phyloP scores from a whole-genome alignment of 1,139 yeast species.

The Hansenula anomala region DNA sequence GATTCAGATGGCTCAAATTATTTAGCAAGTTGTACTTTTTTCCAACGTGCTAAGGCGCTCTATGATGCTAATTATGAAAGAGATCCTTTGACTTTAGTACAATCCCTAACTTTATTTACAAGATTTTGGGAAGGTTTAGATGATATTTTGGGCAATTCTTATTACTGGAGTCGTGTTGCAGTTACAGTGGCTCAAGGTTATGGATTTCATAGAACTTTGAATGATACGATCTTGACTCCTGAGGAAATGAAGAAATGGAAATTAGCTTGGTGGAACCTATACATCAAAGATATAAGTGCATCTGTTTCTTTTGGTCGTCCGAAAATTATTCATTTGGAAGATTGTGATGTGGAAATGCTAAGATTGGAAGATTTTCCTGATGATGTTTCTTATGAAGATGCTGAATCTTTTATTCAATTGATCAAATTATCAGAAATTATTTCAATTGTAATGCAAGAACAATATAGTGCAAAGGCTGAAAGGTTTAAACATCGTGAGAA shows the following conservation, averaged over 20 bases:
- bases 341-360: constrained; percentile 76
- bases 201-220: constrained; percentile 59
- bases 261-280: constrained; percentile 78
- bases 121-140: constrained; percentile 80
- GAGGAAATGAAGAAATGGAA: constrained; percentile 60
- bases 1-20: constrained; percentile 55
- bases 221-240: constrained; percentile 24
- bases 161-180: constrained; percentile 76
- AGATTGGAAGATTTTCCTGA: constrained; percentile 60
- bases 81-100: constrained; percentile 63
- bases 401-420: constrained; percentile 49
- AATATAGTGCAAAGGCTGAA: constrained; percentile 68
- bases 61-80: constrained; percentile 71
- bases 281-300: constrained; percentile 64
- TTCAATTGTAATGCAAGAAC: constrained; percentile 67
- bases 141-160: constrained; percentile 68
- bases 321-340: constrained; percentile 61
- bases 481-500: constrained; percentile 46
- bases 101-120: constrained; percentile 60
- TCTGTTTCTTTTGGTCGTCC: constrained; percentile 83
- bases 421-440: constrained; percentile 71
- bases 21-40: constrained; percentile 60
- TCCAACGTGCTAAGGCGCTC: constrained; percentile 72
- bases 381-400: constrained; percentile 44
- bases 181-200: constrained; percentile 73